Evolutionary conservation across 2,329 filamentous ascomycete species (phyloP).

Genomic region (Lasiodiplodia sp.): DNA sequence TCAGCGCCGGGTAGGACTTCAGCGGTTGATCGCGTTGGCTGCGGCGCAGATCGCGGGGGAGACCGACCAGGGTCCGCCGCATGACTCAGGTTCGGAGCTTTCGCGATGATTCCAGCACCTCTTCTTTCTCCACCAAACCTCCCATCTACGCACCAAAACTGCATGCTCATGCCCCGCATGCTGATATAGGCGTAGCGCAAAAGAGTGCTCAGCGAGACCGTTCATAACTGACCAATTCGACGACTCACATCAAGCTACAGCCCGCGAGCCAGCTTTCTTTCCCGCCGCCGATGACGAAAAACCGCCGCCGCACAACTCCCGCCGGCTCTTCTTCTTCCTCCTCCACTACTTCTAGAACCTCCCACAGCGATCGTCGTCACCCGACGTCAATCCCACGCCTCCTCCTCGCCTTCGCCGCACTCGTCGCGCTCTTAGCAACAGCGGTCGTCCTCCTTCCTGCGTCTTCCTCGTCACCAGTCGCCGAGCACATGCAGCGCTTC

Average conservation of each 20-base stretch:
- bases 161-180: conserved; percentile 5
- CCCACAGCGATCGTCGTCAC: background rate
- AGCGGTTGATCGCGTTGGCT: background rate
- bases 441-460: background rate
- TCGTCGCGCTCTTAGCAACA: background rate
- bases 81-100: background rate
- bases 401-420: background rate
- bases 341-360: conserved; percentile 19
- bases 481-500: conserved; percentile 16
- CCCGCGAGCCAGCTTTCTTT: no score
- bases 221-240: background rate
- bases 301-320: background rate
- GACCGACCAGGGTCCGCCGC: background rate
- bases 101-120: conserved; percentile 18
- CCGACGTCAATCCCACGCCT: background rate
- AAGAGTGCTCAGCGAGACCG: background rate
- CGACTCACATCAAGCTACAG: background rate
- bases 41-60: no score
- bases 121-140: no score
- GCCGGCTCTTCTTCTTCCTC: background rate
- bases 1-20: background rate
- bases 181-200: background rate
- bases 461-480: background rate
- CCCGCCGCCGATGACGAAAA: background rate
- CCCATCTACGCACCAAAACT: background rate